A percentile compares a stretch with the other conserved stretches of the same genome.
Conservation (phyloP, 306 rosid genomes). For the Malus fusca region DNA sequence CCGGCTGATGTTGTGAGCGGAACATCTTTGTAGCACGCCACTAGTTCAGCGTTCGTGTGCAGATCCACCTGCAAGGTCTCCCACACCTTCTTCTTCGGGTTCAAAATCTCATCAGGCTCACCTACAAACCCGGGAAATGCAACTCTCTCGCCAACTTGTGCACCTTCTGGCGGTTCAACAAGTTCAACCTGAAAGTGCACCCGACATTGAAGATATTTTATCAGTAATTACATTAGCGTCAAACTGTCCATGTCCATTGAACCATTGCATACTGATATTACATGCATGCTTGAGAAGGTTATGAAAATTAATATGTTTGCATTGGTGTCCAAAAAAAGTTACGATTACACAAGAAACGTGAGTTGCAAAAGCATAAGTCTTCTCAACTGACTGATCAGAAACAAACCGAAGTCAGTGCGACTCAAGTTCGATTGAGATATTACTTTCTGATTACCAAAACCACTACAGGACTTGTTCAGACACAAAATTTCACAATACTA, state of each 20-base stretch:
- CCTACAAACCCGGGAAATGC: conserved; percentile 61
- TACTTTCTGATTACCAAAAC: neutral
- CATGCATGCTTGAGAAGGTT: neutral
- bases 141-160: conserved; percentile 67
- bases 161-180: conserved; percentile 76
- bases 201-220: conserved; percentile 5
- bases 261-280: neutral
- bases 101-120: conserved; percentile 63
- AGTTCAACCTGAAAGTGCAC: conserved; percentile 54
- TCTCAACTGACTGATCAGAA: neutral
- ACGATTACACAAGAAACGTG: neutral
- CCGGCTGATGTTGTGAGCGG: conserved; percentile 84
- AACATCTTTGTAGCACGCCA: conserved; percentile 68
- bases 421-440: neutral
- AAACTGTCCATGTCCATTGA: neutral
- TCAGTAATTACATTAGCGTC: neutral
- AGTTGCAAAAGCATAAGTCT: neutral
- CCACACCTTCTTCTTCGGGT: conserved; percentile 94
- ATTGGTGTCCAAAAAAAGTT: neutral
- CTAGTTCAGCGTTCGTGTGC: conserved; percentile 35
- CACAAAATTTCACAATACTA: neutral
- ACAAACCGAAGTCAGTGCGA: neutral
- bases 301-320: neutral
- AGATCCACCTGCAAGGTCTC: conserved; percentile 88
- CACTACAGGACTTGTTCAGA: neutral